phyloP scores from a whole-genome alignment of 768 basidiomycete species.

The Tylopilus sp. region DNA sequence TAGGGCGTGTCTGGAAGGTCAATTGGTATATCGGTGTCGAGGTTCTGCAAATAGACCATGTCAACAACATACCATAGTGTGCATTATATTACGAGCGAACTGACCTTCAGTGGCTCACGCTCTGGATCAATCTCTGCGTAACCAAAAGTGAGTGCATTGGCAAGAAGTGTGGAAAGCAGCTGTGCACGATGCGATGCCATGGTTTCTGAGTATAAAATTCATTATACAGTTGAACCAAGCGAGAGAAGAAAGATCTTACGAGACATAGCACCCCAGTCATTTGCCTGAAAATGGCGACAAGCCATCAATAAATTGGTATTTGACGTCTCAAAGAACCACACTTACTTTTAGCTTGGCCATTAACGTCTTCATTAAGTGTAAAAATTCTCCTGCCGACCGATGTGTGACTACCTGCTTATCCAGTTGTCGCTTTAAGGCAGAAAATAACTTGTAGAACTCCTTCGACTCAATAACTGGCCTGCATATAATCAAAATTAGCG shows the following conservation, averaged over 20 bases:
- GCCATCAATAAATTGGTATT: background rate
- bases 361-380: constrained; percentile 55
- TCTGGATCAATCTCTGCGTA: constrained; percentile 43
- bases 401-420: constrained; percentile 51
- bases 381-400: constrained; percentile 49
- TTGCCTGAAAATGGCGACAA: constrained; percentile 32
- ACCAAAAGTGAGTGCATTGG: constrained; percentile 48
- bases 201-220: constrained; percentile 34
- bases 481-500: background rate
- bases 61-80: background rate
- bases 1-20: constrained; percentile 35
- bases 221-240: background rate
- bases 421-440: constrained; percentile 41
- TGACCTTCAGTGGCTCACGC: constrained; percentile 49
- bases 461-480: constrained; percentile 59
- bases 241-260: constrained; percentile 35
- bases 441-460: constrained; percentile 56
- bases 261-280: constrained; percentile 64
- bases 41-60: constrained; percentile 36
- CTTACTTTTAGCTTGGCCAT: constrained; percentile 66
- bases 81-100: background rate
- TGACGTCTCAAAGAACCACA: background rate
- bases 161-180: constrained; percentile 39
- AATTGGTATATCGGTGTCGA: constrained; percentile 48
- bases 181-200: constrained; percentile 49